Evolutionary conservation across 306 rosid species (phyloP), one percentile per base, ranked within the genome.

Genomic region (Cucurbita argyrosperma): DNA sequence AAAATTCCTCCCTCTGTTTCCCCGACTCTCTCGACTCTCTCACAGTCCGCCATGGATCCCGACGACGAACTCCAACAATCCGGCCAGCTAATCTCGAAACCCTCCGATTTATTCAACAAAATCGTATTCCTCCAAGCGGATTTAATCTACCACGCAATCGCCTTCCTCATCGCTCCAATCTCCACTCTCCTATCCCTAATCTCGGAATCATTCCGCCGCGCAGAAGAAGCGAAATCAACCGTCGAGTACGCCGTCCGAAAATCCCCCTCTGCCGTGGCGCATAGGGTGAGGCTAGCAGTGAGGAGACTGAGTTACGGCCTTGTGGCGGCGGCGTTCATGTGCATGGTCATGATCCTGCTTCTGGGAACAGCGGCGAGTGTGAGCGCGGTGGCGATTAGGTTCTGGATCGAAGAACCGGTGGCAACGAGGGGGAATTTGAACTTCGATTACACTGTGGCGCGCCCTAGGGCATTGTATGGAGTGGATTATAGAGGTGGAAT

Each of bases 361-460:
- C 69, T 90, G 64, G 30, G 83, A 43, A 10, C 89, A 26, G 91
- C 92, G 39, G 39, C 46, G 21, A 45, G 79, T 5, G 45, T 87
- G 47, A 92, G 97, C 35, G 77, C 84, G 59, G 78, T 83, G 51
- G 51, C 85, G 81, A 90, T 93, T 49, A 72, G 76, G 51, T n/a
- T 66, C 5, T 87, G 86, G 90, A 88, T 85, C 21, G 96, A 89
- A 67, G 92, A 93, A 30, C 97, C 96, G 8, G 83, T 90, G 50
- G 66, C 71, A 45, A 71, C 80, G 52, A 84, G 77, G 79, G 88
- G 83, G 61, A 74, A 49, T 15, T 12, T 94, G 88, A 68, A 85
- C 55, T 89, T 93, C 58, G 97, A 90, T 81, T 93, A 87, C 85
- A 83, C 96, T 15, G 73, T 82, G 59, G 72, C 88, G 60, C 60